phyloP scores from a whole-genome alignment of 345 rosid genomes.

The Sisymbrium altissimum region DNA sequence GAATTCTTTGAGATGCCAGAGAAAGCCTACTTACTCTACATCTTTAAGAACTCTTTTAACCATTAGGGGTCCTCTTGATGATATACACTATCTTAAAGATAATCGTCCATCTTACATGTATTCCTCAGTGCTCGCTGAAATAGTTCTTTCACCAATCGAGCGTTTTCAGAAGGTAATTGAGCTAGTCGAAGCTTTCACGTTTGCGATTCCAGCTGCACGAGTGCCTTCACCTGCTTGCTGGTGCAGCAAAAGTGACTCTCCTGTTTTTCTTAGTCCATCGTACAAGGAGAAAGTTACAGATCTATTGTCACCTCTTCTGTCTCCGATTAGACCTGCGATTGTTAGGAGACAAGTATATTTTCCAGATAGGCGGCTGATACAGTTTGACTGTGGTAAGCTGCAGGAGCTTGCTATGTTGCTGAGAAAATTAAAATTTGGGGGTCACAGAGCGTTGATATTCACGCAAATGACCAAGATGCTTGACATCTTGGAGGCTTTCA shows the following conservation, averaged over 20 bases:
- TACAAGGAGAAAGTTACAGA: conserved; percentile 64
- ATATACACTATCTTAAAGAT: conserved; percentile 52
- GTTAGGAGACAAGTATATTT: conserved; percentile 94
- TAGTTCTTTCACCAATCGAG: conserved; percentile 85
- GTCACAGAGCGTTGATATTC: conserved; percentile 95
- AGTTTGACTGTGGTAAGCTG: conserved; percentile 99
- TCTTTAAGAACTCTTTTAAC: conserved; percentile 57
- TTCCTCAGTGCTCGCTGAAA: conserved; percentile 76
- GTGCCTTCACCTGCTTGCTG: conserved; percentile 73
- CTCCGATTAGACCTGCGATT: conserved; percentile 92
- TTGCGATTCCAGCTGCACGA: conserved; percentile 96
- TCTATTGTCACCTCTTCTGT: conserved; percentile 66
- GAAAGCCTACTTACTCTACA: conserved; percentile 79
- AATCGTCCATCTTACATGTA: conserved; percentile 45
- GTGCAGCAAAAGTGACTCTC: conserved; percentile 66
- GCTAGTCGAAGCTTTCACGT: conserved; percentile 81
- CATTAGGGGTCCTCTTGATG: conserved; percentile 58
- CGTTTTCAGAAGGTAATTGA: conserved; percentile 75
- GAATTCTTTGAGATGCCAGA: conserved; percentile 96
- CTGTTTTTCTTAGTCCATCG: conserved; percentile 59
- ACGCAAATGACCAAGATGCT: conserved; percentile 99
- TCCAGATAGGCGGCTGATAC: conserved; percentile 96
- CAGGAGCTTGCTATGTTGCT: conserved; percentile 92
- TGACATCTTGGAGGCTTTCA: conserved; percentile 94
- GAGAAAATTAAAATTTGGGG: conserved; percentile 85